phyloP scores from a whole-genome alignment of 345 rosid genomes.

The Raphanus sativus region DNA sequence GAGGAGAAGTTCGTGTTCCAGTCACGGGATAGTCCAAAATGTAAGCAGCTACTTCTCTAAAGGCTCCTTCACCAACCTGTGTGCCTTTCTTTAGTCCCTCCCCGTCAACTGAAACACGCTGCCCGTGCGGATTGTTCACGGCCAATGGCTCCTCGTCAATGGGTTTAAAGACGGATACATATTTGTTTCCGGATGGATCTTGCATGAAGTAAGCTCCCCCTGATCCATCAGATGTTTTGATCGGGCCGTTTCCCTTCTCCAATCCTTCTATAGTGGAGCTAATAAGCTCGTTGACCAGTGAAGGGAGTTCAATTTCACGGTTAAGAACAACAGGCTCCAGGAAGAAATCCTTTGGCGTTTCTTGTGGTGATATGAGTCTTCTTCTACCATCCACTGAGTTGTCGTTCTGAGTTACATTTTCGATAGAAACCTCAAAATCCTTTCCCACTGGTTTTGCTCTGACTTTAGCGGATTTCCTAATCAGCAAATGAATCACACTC shows the following conservation, averaged over 20 bases:
- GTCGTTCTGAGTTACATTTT: conserved; percentile 39
- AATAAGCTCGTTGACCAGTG: conserved; percentile 53
- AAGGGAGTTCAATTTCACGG: conserved; percentile 45
- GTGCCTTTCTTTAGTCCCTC: conserved; percentile 93
- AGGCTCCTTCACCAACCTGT: conserved; percentile 73
- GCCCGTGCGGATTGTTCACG: conserved; percentile 69
- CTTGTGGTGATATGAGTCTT: conserved; percentile 33
- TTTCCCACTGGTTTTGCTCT: conserved; percentile 52
- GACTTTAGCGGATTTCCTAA: conserved; percentile 58
- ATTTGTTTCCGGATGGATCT: conserved; percentile 60
- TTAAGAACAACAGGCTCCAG: conserved; percentile 61
- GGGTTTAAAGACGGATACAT: conserved; percentile 79
- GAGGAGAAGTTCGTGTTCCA: conserved; percentile 39
- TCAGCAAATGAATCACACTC: conserved; percentile 58
- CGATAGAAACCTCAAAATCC: conserved; percentile 56
- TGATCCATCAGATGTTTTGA: conserved; percentile 69
- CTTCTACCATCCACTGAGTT: conserved; percentile 23
- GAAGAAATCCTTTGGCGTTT: conserved; percentile 43
- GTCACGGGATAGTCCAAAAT: conserved; percentile 68
- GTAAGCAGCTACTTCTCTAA: conserved; percentile 90
- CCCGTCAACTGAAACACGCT: conserved; percentile 60
- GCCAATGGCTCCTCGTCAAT: conserved; percentile 92
- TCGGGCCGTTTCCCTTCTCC: conserved; percentile 61
- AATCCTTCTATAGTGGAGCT: conserved; percentile 64
- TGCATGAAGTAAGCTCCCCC: conserved; percentile 92